phyloP scores from a whole-genome alignment of 2,329 filamentous ascomycete genomes.

The Mollisia scopiformis region DNA sequence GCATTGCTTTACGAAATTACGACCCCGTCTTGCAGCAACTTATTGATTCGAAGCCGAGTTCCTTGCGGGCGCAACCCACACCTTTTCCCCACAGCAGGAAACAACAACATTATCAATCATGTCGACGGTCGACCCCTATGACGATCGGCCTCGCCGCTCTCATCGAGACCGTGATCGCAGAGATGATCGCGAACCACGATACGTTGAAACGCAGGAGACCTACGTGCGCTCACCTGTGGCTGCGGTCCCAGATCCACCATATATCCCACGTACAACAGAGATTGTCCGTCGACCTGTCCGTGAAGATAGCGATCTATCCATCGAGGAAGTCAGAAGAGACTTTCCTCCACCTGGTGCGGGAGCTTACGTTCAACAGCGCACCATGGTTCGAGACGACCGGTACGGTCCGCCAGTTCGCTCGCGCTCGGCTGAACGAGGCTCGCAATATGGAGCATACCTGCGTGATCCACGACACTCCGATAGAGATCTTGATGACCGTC shows the following conservation, averaged over 20 bases:
- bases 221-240: constrained; percentile 33
- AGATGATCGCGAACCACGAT: constrained; percentile 53
- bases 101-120: constrained; percentile 18
- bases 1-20: constrained; percentile 3
- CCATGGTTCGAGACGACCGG: constrained; percentile 34
- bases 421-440: constrained; percentile 63
- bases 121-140: constrained; percentile 34
- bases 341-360: constrained; percentile 65
- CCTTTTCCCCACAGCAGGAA: background rate
- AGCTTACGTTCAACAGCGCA: constrained; percentile 28
- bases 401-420: constrained; percentile 55
- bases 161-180: constrained; percentile 34
- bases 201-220: constrained; percentile 48
- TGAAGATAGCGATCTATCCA: constrained; percentile 73
- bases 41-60: background rate
- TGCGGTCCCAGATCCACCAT: constrained; percentile 31
- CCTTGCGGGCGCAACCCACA: background rate
- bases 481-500: constrained; percentile 47
- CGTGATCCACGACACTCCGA: constrained; percentile 50
- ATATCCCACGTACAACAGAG: constrained; percentile 50
- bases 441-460: constrained; percentile 65
- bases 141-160: constrained; percentile 32
- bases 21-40: background rate
- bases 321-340: constrained; percentile 84
- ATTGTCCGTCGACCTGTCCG: constrained; percentile 59